These are phyloP conservation scores for Chaetoceros tenuissimus DNA, from an alignment of 108 stramenopile species.

Conservation along the genomic window DNA sequence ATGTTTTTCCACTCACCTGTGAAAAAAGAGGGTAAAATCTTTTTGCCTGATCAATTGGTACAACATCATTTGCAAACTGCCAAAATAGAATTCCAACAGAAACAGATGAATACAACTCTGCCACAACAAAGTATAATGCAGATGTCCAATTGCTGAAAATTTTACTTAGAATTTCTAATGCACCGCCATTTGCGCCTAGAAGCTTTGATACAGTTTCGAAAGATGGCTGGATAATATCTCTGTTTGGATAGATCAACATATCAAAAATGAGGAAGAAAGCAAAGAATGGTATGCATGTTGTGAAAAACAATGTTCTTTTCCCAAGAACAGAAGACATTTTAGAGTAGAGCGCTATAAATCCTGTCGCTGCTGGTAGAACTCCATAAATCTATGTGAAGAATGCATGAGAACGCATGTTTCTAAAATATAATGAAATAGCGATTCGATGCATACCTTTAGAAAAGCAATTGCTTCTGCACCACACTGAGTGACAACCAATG, in stretches of 20 bases:
- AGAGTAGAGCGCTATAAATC: constrained; percentile 81
- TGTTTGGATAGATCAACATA: constrained; percentile 80
- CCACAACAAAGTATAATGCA: constrained; percentile 86
- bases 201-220: constrained; percentile 40
- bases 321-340: constrained; percentile 74
- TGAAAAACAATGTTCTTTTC: constrained; percentile 84
- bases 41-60: constrained; percentile 84
- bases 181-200: constrained; percentile 38
- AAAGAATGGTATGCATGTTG: constrained; percentile 91
- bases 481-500: constrained; percentile 92
- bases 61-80: constrained; percentile 96
- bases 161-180: constrained; percentile 64
- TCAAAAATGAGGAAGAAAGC: constrained; percentile 83
- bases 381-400: constrained; percentile 76
- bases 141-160: constrained; percentile 89
- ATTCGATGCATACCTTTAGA: constrained; percentile 47
- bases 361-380: constrained; percentile 69
- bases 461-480: constrained; percentile 96
- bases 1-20: constrained; percentile 22
- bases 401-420: background rate
- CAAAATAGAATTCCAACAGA: constrained; percentile 96
- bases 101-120: constrained; percentile 91
- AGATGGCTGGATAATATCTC: constrained; percentile 70
- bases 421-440: background rate
- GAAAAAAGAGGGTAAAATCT: constrained; percentile 94